Evolutionary conservation across 2,329 filamentous ascomycete species (phyloP), one percentile per base, ranked within the genome.

Genomic region (Ceratocystis huliohia): DNA sequence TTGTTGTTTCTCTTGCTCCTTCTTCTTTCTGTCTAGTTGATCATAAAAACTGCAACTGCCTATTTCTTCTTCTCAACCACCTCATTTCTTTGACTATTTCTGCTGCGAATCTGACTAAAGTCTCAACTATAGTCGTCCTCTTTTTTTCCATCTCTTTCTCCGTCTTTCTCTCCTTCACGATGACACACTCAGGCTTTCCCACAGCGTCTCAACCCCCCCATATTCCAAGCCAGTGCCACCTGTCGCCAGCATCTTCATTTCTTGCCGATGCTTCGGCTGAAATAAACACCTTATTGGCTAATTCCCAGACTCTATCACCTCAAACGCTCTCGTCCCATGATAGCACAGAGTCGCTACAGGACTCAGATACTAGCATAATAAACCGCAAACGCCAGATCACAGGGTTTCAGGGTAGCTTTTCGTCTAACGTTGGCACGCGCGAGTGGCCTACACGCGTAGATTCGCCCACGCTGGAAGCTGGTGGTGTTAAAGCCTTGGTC

Each of bases 341-440:
- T 30, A 33, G 37, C 20, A 44, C 57, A 45, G 28, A 57, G n/a
- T 57, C 65, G 13, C 30, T 41, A n/a, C 28, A 33, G 7, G 45
- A 56, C 63, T 57, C 46, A 56, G 41, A 50, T 25, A 44, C 33
- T 22, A 66, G 67, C 45, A 68, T 68, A 46, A 65, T 68, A 45
- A 53, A 64, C 65, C 67, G 67, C 53, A 65, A 65, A 33, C 67
- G 67, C 53, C 64, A 68, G 41, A 61, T 66, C 30, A 64, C 64
- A 5, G 67, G 67, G 5, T 68, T 68, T 59, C 64, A 61, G 25
- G 64, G 64, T 37, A 68, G 67, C 44, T 68, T 68, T 53, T 68
- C 67, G 15, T 68, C 67, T 17, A 68, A 68, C 65, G 64, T 68
- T 17, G 67, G 67, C 41, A 66, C 61, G 28, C 64, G 67, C 30